Conservation (phyloP, 116 monocot genomes). For the Posidonia oceanica region DNA sequence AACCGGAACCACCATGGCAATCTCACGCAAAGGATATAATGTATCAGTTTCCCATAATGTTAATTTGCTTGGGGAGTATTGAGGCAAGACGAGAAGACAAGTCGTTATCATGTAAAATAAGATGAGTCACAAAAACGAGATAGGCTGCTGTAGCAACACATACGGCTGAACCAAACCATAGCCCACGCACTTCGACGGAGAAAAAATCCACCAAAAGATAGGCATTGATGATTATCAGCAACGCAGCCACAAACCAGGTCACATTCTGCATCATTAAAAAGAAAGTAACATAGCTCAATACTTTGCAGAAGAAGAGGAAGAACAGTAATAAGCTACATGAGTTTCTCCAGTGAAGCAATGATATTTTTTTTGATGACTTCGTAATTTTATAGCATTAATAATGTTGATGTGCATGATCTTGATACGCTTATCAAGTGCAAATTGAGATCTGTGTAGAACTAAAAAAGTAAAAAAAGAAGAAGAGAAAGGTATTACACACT, state of each 20-base stretch:
- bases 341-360: too few relatives aligned
- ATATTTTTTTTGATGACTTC: too few relatives aligned
- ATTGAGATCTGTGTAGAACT: too few relatives aligned
- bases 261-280: conserved; percentile 18
- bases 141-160: conserved; percentile 16
- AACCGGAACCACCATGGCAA: too few relatives aligned
- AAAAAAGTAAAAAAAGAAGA: too few relatives aligned
- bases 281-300: conserved; percentile 1
- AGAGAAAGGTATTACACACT: too few relatives aligned
- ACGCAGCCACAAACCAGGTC: conserved; percentile 30
- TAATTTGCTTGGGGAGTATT: conserved; percentile 5
- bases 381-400: too few relatives aligned
- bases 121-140: conserved; percentile 28
- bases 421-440: too few relatives aligned
- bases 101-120: conserved; percentile 16
- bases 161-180: conserved; percentile 21
- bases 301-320: neutral
- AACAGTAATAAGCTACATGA: too few relatives aligned
- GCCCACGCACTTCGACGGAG: conserved; percentile 22
- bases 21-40: too few relatives aligned
- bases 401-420: too few relatives aligned
- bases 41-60: conserved; percentile 6
- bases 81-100: conserved; percentile 5
- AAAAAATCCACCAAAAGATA: conserved; percentile 40
- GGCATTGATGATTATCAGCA: conserved; percentile 40